Evolutionary conservation across 345 rosid genomes (phyloP).

Genomic region (Corymbia maculata): DNA sequence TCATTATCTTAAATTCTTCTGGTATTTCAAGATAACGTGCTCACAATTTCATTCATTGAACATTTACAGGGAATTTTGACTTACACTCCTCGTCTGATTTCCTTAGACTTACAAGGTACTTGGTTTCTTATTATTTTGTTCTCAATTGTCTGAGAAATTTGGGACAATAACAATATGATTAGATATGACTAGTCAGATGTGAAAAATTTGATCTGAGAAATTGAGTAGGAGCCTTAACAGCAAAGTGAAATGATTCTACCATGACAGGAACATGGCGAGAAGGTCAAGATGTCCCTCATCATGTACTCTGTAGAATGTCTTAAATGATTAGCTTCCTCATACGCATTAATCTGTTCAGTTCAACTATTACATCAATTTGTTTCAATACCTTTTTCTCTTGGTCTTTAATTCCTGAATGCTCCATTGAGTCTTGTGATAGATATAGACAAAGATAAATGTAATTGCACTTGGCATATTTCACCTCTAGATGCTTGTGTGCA

Average conservation of each 20-base stretch:
- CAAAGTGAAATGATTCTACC: not conserved
- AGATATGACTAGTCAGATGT: not conserved
- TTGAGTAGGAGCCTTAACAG: not conserved
- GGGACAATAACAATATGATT: not conserved
- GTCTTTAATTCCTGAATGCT: no score
- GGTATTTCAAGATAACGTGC: not conserved
- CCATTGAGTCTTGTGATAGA: no score
- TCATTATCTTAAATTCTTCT: not conserved
- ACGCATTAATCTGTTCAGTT: no score
- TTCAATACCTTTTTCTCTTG: no score
- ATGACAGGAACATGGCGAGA: no score
- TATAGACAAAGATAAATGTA: no score
- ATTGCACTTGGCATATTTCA: no score
- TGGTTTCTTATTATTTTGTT: not conserved
- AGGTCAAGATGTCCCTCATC: no score
- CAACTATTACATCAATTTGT: no score
- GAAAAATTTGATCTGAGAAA: not conserved
- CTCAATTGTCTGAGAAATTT: not conserved
- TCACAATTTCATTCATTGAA: not conserved
- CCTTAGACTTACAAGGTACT: conserved; percentile 75
- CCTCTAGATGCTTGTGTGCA: no score
- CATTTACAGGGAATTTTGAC: conserved; percentile 54
- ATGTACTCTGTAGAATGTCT: no score
- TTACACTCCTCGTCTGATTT: conserved; percentile 79
- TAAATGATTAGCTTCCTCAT: no score